These are phyloP conservation scores for Boletus sp. DNA, from an alignment of 1,284 basidiomycete species.

Conservation along the genomic window DNA sequence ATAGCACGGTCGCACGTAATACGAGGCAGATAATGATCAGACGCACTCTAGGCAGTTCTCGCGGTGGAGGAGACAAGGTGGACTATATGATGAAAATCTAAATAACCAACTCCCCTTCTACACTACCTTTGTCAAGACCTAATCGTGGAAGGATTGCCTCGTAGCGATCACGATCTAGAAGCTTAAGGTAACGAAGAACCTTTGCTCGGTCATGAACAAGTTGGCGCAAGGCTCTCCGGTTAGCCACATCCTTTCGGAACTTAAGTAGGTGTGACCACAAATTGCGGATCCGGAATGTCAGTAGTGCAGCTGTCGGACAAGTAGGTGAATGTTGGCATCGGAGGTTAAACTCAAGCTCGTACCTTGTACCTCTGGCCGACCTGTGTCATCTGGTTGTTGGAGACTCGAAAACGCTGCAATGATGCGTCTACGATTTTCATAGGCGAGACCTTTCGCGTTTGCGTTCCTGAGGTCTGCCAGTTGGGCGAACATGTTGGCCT, in stretches of 20 bases:
- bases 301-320: slow-evolving; percentile 63
- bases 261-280: slow-evolving; percentile 69
- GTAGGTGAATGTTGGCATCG: slow-evolving; percentile 4
- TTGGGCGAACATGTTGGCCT: slow-evolving; percentile 63
- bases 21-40: background rate
- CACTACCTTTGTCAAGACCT: slow-evolving; percentile 73
- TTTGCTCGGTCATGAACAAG: slow-evolving; percentile 83
- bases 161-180: slow-evolving; percentile 67
- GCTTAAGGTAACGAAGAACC: slow-evolving; percentile 78
- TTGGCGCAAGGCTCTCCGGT: slow-evolving; percentile 67
- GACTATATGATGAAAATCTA: slow-evolving; percentile 20
- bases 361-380: slow-evolving; percentile 88
- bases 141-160: slow-evolving; percentile 69
- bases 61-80: no score
- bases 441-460: slow-evolving; percentile 78
- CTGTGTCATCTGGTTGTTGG: slow-evolving; percentile 71
- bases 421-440: slow-evolving; percentile 81
- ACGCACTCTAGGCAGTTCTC: background rate
- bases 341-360: slow-evolving; percentile 26
- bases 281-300: slow-evolving; percentile 84
- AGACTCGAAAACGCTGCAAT: slow-evolving; percentile 74
- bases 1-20: slow-evolving; percentile 16
- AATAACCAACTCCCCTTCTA: slow-evolving; percentile 86
- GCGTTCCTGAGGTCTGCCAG: slow-evolving; percentile 86
- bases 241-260: slow-evolving; percentile 76